Percentiles rank a stretch among this genome's conserved stretches.
Evolutionary conservation across 768 basidiomycete species (phyloP).

Genomic region (Phanerochaete sordida): DNA sequence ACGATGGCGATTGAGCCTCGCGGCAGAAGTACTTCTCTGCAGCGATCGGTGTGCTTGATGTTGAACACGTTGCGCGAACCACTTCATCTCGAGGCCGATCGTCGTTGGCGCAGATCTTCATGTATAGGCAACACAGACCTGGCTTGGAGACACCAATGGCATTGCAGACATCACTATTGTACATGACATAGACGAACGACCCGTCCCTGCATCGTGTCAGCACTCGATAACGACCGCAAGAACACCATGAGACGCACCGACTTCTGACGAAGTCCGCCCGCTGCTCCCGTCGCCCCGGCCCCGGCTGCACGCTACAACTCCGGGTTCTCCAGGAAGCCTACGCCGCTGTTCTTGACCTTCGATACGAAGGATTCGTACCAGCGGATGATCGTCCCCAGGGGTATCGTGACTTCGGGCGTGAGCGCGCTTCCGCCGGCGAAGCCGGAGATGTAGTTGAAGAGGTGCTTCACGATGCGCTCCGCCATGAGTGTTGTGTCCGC

Average conservation of each 20-base stretch:
- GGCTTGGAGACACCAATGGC: neutral
- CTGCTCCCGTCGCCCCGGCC: neutral
- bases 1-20: neutral
- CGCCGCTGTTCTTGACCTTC: conserved; percentile 10
- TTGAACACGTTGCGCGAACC: neutral
- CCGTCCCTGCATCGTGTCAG: neutral
- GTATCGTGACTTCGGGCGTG: conserved; percentile 50
- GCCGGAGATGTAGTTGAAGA: conserved; percentile 72
- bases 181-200: neutral
- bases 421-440: conserved; percentile 45
- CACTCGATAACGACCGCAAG: neutral
- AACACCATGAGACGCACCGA: neutral
- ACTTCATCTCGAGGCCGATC: neutral
- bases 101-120: neutral
- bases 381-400: conserved; percentile 38
- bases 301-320: neutral
- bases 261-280: neutral
- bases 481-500: conserved; percentile 54
- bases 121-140: neutral
- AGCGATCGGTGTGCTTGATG: neutral
- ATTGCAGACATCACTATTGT: neutral
- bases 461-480: conserved; percentile 67
- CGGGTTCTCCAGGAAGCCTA: conserved; percentile 15
- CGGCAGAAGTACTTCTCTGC: neutral
- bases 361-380: conserved; percentile 14